Conservation (phyloP, 1,139 yeast genomes). For the Torulaspora pretoriensis region DNA sequence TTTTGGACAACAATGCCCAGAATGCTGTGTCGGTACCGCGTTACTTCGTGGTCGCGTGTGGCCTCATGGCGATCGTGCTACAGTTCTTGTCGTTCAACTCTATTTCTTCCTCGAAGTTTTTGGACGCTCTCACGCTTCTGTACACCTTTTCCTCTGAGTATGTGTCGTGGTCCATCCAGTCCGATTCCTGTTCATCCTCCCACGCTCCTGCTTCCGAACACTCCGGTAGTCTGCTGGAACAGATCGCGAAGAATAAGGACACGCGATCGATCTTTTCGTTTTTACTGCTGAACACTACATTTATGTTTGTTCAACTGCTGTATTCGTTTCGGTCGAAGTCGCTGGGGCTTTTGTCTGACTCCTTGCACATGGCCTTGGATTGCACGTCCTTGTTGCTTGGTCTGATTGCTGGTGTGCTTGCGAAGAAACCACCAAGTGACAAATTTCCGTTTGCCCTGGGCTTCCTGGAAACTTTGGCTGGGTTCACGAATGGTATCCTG, state of each 20-base stretch:
- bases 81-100: constrained; percentile 36
- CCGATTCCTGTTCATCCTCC: neutral
- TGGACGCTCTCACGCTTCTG: constrained; percentile 20
- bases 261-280: constrained; percentile 88
- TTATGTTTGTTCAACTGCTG: constrained; percentile 88
- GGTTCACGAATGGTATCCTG: constrained; percentile 89
- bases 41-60: constrained; percentile 4
- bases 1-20: constrained; percentile 15
- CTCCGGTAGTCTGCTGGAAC: constrained; percentile 29
- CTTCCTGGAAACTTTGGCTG: constrained; percentile 86
- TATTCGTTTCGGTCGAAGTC: constrained; percentile 93
- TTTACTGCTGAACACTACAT: constrained; percentile 75
- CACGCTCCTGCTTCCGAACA: neutral
- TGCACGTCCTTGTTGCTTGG: constrained; percentile 90
- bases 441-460: constrained; percentile 82
- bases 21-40: constrained; percentile 2
- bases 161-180: constrained; percentile 5
- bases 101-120: constrained; percentile 16
- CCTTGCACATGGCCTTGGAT: constrained; percentile 93
- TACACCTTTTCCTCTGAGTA: constrained; percentile 16
- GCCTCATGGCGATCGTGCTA: constrained; percentile 35
- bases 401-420: constrained; percentile 70
- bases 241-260: constrained; percentile 60
- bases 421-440: constrained; percentile 57
- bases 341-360: constrained; percentile 84